Evolutionary conservation across 208 protist genomes (phyloP), one percentile per base, ranked within the genome.

Genomic region (Acanthamoeba triangularis): DNA sequence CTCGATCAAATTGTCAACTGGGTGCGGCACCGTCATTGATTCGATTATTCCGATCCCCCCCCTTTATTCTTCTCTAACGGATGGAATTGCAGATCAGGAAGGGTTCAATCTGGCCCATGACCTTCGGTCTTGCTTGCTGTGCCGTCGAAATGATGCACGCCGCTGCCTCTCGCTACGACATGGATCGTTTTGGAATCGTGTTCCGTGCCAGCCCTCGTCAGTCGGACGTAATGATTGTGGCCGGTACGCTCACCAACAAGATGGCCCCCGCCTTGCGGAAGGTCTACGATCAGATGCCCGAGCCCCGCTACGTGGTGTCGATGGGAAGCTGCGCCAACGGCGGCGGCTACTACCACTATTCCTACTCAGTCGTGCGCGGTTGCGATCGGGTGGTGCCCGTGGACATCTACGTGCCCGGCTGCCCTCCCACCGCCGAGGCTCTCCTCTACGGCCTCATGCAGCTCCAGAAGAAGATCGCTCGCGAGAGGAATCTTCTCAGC

Each of bases 341-440:
- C 94, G 99, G 99, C 93, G 99, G 99, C 28, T 99, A 99, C 98
- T 99, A 99, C 96, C 99, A 99, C 98, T 99, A 99, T 97, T 99
- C 98, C 11, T 99, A 99, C 97, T 94, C 99, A 41, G 99, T 99
- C 63, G 98, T 99, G 23, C 98, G 99, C 80, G 99, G 99, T 59
- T 99, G 99, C 96, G 99, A 99, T 96, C 98, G 99, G 76, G 98
- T 99, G 65, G 99, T 99, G 56, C 99, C 99, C 72, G 99, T 99
- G 10, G 99, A 99, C 97, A 99, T 99, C 95, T 99, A 99, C 98
- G 99, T 99, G 78, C 99, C 99, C 87, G 99, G 99, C 90, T 99
- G 99, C 98, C 99, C 99, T 67, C 99, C 99, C 23, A 99, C 99
- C 1, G 99, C 99, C 49, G 98, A 98, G 95, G 98, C 98, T 41